Evolutionary conservation across 2,329 filamentous ascomycete species (phyloP).

Genomic region (Blumeria hordei): DNA sequence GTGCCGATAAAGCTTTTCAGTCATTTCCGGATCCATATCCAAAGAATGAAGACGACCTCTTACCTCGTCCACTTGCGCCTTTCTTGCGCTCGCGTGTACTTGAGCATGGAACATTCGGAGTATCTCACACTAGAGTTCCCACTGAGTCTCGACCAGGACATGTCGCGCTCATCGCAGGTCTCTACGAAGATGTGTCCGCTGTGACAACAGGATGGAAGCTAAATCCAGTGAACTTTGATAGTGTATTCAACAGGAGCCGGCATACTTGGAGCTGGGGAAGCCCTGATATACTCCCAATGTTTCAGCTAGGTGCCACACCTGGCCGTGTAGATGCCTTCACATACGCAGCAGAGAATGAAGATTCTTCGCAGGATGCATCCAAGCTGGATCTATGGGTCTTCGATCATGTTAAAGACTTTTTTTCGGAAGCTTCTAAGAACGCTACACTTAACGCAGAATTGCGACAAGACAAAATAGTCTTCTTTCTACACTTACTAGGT

Average conservation of each 20-base stretch:
- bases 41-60: slow-evolving; percentile 36
- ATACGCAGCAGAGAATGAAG: slow-evolving; percentile 67
- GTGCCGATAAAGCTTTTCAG: slow-evolving; percentile 95
- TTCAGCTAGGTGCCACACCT: slow-evolving; percentile 71
- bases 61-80: slow-evolving; percentile 61
- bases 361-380: slow-evolving; percentile 64
- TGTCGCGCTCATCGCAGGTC: slow-evolving; percentile 82
- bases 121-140: slow-evolving; percentile 88
- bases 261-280: slow-evolving; percentile 99
- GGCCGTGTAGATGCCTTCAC: slow-evolving; percentile 70
- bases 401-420: slow-evolving; percentile 71
- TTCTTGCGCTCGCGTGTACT: slow-evolving; percentile 78
- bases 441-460: slow-evolving; percentile 47
- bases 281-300: slow-evolving; percentile 94
- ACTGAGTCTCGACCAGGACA: slow-evolving; percentile 93
- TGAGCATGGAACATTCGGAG: slow-evolving; percentile 79
- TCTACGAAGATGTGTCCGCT: slow-evolving; percentile 95
- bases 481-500: slow-evolving; percentile 83
- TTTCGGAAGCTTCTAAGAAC: slow-evolving; percentile 57
- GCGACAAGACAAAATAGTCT: slow-evolving; percentile 67
- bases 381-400: slow-evolving; percentile 88
- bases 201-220: slow-evolving; percentile 97
- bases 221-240: slow-evolving; percentile 96
- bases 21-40: slow-evolving; percentile 71
- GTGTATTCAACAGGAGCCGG: slow-evolving; percentile 85